Evolutionary conservation across 2,329 filamentous ascomycete species (phyloP).

Genomic region (Ceratocystis cubensis): DNA sequence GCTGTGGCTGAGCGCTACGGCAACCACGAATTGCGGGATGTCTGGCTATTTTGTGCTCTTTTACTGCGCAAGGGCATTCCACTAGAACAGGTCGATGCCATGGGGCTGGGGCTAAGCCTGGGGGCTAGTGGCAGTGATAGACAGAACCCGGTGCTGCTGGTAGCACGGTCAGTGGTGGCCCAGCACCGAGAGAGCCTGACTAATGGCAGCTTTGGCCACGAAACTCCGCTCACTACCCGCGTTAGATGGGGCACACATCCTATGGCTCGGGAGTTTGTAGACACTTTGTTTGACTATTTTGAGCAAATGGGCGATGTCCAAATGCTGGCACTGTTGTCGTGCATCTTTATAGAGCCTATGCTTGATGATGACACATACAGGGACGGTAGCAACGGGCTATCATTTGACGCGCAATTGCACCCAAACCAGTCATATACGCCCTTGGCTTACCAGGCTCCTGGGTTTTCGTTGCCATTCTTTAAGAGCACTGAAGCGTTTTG

Average conservation of each 20-base stretch:
- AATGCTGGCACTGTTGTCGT: slow-evolving; percentile 61
- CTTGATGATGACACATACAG: slow-evolving; percentile 34
- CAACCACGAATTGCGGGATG: slow-evolving; percentile 55
- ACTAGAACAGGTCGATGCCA: slow-evolving; percentile 46
- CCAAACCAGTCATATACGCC: slow-evolving; percentile 45
- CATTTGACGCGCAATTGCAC: background rate
- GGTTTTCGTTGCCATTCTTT: slow-evolving; percentile 55
- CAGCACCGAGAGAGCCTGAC: slow-evolving; percentile 23
- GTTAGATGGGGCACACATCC: slow-evolving; percentile 59
- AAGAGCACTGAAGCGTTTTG: slow-evolving; percentile 45
- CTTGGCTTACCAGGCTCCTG: slow-evolving; percentile 51
- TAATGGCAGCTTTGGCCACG: background rate
- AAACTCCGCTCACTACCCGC: slow-evolving; percentile 34
- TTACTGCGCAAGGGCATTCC: slow-evolving; percentile 67
- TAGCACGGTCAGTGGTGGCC: slow-evolving; percentile 51
- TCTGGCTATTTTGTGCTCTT: slow-evolving; percentile 73
- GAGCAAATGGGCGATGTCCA: slow-evolving; percentile 51
- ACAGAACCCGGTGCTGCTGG: slow-evolving; percentile 41
- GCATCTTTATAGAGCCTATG: slow-evolving; percentile 40
- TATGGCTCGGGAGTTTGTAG: slow-evolving; percentile 47
- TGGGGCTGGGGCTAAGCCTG: background rate
- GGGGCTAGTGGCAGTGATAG: background rate
- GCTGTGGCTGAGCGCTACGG: slow-evolving; percentile 59
- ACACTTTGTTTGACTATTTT: slow-evolving; percentile 51
- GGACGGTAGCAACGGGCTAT: slow-evolving; percentile 28